phyloP scores from a whole-genome alignment of 2,329 filamentous ascomycete species.

The Leptographium wingfieldii region DNA sequence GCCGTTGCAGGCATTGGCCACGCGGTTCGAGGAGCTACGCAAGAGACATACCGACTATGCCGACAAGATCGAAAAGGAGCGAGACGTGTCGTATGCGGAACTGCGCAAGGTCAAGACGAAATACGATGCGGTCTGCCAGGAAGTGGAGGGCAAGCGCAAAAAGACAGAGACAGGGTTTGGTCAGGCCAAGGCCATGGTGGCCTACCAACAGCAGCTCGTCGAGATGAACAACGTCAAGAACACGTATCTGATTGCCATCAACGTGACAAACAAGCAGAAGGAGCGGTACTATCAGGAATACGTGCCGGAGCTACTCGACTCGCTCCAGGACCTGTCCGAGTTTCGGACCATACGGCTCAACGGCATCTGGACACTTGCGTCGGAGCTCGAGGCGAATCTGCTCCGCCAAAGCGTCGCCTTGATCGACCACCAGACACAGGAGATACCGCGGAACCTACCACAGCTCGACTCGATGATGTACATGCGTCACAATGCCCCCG shows the following conservation, averaged over 20 bases:
- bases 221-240: slow-evolving; percentile 99
- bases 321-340: slow-evolving; percentile 85
- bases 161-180: slow-evolving; percentile 93
- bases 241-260: slow-evolving; percentile 91
- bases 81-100: slow-evolving; percentile 71
- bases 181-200: slow-evolving; percentile 79
- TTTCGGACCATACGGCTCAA: slow-evolving; percentile 78
- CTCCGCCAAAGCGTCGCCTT: slow-evolving; percentile 61
- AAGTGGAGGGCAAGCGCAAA: slow-evolving; percentile 87
- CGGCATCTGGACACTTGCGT: slow-evolving; percentile 68
- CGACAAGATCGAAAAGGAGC: slow-evolving; percentile 76
- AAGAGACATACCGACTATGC: slow-evolving; percentile 87
- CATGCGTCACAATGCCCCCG: slow-evolving; percentile 73
- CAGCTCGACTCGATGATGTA: slow-evolving; percentile 97
- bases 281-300: slow-evolving; percentile 97
- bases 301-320: slow-evolving; percentile 83
- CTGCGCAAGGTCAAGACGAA: slow-evolving; percentile 84
- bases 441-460: slow-evolving; percentile 80
- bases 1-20: slow-evolving; percentile 62
- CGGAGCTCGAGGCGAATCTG: slow-evolving; percentile 67
- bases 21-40: slow-evolving; percentile 78
- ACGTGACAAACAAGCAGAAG: slow-evolving; percentile 95
- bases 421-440: slow-evolving; percentile 58
- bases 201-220: slow-evolving; percentile 80
- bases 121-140: slow-evolving; percentile 86